Evolutionary conservation across 1,284 basidiomycete species (phyloP).

Genomic region (Kwoniella shivajii): DNA sequence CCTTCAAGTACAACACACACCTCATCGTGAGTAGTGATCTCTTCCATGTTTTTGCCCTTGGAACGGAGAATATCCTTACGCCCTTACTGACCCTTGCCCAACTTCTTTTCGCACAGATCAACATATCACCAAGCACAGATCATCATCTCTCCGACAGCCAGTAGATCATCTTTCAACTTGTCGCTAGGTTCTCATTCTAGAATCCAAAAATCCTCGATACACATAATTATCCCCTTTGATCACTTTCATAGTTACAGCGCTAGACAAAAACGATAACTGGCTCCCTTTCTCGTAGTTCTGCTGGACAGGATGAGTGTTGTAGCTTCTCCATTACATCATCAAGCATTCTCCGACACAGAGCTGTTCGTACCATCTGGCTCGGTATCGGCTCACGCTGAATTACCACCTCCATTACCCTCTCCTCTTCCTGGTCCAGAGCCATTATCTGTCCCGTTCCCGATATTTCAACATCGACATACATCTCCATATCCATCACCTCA

Average conservation of each 20-base stretch:
- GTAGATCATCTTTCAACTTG: conserved; percentile 14
- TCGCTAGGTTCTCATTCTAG: neutral
- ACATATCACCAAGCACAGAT: neutral
- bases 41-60: neutral
- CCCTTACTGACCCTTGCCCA: neutral
- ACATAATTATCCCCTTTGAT: neutral
- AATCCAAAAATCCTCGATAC: neutral
- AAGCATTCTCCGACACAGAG: conserved; percentile 18
- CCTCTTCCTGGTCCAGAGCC: conserved; percentile 2
- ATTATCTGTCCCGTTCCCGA: conserved; percentile 12
- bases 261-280: neutral
- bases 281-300: neutral
- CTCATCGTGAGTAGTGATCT: neutral
- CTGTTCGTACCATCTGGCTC: conserved; percentile 16
- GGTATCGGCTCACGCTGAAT: conserved; percentile 20
- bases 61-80: neutral
- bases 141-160: neutral
- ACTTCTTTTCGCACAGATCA: neutral
- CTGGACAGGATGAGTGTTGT: conserved; percentile 16
- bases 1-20: neutral
- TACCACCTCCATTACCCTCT: conserved; percentile 13
- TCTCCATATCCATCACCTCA: conserved; percentile 22
- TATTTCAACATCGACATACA: conserved; percentile 26
- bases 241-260: neutral
- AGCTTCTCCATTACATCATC: conserved; percentile 14